phyloP scores from a whole-genome alignment of 139 green algal species.

The Chlorella vulgaris region DNA sequence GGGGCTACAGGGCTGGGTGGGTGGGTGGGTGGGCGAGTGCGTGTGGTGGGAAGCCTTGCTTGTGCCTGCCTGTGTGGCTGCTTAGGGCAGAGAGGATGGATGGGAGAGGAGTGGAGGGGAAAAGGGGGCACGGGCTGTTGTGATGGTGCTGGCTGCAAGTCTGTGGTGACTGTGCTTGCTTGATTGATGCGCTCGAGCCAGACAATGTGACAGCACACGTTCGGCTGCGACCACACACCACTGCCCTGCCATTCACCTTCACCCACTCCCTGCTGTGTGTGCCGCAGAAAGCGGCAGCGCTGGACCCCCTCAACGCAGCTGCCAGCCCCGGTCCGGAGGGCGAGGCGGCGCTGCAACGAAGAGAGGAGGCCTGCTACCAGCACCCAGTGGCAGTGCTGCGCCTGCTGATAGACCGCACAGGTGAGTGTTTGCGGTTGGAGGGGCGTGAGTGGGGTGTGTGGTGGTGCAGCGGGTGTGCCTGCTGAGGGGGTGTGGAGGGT shows the following conservation, averaged over 20 bases:
- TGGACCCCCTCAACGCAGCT: constrained; percentile 65
- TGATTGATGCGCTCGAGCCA: too few relatives aligned
- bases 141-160: too few relatives aligned
- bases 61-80: too few relatives aligned
- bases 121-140: too few relatives aligned
- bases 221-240: too few relatives aligned
- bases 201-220: too few relatives aligned
- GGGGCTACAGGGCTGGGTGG: neutral
- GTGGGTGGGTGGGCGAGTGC: neutral
- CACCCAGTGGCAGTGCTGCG: constrained; percentile 59
- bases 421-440: neutral
- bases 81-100: too few relatives aligned
- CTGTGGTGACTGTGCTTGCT: too few relatives aligned
- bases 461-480: neutral
- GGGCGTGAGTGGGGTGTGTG: neutral
- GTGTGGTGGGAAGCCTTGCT: neutral
- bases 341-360: constrained; percentile 50
- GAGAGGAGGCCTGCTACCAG: constrained; percentile 57
- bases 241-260: too few relatives aligned
- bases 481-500: too few relatives aligned
- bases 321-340: constrained; percentile 46
- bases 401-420: constrained; percentile 38
- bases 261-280: neutral
- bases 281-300: constrained; percentile 62
- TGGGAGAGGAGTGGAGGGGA: too few relatives aligned